Conservation (phyloP, 2,329 filamentous ascomycete genomes). For the Pseudopyricularia cyperi region DNA sequence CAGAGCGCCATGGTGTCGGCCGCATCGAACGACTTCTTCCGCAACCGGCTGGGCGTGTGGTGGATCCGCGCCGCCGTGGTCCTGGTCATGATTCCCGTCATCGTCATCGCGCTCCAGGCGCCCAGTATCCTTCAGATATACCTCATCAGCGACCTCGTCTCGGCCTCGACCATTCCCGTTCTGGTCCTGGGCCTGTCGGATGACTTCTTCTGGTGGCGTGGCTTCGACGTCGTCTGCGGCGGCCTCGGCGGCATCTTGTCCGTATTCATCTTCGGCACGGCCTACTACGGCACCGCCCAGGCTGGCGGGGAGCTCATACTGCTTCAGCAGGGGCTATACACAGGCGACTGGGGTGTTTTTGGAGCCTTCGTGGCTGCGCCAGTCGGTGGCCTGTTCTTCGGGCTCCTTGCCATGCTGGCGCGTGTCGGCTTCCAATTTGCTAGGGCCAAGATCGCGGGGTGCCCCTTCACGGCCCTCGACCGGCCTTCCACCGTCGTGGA, state of each 20-base stretch:
- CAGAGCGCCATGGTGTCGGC: conserved; percentile 80
- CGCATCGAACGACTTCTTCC: conserved; percentile 72
- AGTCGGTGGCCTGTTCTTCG: conserved; percentile 62
- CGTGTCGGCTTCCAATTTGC: conserved; percentile 47
- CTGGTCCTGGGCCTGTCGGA: conserved; percentile 60
- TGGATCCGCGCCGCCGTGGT: conserved; percentile 58
- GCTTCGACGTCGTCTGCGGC: conserved; percentile 68
- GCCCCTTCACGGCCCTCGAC: conserved; percentile 56
- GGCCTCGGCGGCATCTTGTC: conserved; percentile 66
- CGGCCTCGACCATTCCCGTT: conserved; percentile 62
- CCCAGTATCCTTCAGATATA: conserved; percentile 71
- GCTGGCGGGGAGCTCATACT: conserved; percentile 56
- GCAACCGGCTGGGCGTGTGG: conserved; percentile 68
- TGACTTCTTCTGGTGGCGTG: conserved; percentile 58
- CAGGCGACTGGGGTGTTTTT: conserved; percentile 68
- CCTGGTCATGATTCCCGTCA: conserved; percentile 58
- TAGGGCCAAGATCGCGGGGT: conserved; percentile 42
- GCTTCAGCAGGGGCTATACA: conserved; percentile 61
- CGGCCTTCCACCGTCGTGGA: not conserved
- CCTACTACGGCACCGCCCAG: conserved; percentile 59
- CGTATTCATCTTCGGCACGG: conserved; percentile 68
- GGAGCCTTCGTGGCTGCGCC: conserved; percentile 74
- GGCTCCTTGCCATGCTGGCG: conserved; percentile 45
- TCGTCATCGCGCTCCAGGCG: conserved; percentile 61
- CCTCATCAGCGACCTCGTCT: conserved; percentile 69